Evolutionary conservation across 2,329 filamentous ascomycete species (phyloP), one percentile per base, ranked within the genome.

Genomic region (Zasmidium angulare): DNA sequence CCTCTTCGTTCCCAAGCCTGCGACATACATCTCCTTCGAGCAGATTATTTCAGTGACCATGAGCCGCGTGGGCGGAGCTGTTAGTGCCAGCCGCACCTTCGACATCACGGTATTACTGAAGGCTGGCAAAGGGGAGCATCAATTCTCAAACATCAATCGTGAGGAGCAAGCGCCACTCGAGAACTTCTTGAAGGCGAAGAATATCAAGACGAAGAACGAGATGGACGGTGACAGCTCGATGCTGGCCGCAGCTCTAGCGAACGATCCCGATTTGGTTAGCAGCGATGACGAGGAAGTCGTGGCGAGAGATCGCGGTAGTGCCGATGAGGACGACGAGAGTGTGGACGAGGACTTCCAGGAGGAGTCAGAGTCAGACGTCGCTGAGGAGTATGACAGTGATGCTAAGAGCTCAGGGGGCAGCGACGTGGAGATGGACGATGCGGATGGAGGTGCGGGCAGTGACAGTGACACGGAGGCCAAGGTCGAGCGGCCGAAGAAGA

Each of bases 141-240:
- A 97, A 72, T 99, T 99, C 80, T 96, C 92, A 79, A 99, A 99
- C 81, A 99, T 99, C 76, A 99, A 97, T 75, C 89, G 93, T 68
- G 95, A 99, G 79, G 95, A 99, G 74, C 91, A 98, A 76, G 90
- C 95, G 78, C 90, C 91, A 6, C 85, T 99, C n/a, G 95, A 99
- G 76, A 88, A 89, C 67, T 99, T 99, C 80, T 97, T 99, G 85
- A 95, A 96, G 78, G 86, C 91, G 68, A 98, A 98, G 82, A 90
- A 89, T 62, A 84, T 99, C 71, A 90, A 93, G 56, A 93, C 96
- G 58, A 98, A 97, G 87, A 99, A 99, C 75, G 95, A 99, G 78
- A 97, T 99, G 80, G 89, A 96, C 63, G 95, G 97, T 74, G 95
- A 99, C 29, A 81, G 81, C 48, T 79, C 82, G 1, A 79, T 88